phyloP scores from a whole-genome alignment of 208 protist species.

The Wallacemonas collosoma region DNA sequence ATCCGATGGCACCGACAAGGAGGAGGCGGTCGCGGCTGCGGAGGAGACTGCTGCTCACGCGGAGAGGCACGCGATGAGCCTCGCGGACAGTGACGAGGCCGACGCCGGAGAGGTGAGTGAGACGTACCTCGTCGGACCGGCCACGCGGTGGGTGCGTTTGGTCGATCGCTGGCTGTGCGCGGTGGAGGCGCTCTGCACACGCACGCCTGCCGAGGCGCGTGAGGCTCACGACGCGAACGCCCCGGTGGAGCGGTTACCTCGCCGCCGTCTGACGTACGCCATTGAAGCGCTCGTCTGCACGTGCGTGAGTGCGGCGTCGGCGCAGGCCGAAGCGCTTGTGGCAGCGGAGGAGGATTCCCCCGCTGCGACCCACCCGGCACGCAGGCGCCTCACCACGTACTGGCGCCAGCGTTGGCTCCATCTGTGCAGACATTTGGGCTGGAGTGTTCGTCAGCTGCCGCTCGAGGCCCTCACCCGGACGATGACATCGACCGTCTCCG shows the following conservation, averaged over 20 bases:
- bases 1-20: not conserved
- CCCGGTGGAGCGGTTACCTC: conserved; percentile 20
- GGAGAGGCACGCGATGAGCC: not conserved
- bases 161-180: conserved; percentile 10
- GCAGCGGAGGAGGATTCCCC: not conserved
- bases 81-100: not conserved
- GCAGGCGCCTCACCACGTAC: not conserved
- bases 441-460: conserved; percentile 57
- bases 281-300: conserved; percentile 45
- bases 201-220: not conserved
- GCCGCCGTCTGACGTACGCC: conserved; percentile 40
- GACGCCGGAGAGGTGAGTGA: not conserved
- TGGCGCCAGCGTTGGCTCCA: conserved; percentile 26
- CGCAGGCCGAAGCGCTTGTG: not conserved
- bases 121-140: not conserved
- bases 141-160: not conserved
- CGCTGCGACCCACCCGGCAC: no score
- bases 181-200: not conserved
- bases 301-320: conserved; percentile 31
- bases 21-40: not conserved
- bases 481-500: conserved; percentile 22
- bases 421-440: conserved; percentile 58
- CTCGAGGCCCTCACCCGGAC: conserved; percentile 42
- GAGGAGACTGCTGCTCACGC: not conserved
- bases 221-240: not conserved